Percentiles rank a stretch among this genome's conserved stretches.
These are phyloP conservation scores for Chaetomium strumarium DNA, from an alignment of 2,329 filamentous ascomycete genomes.

Conservation along the genomic window DNA sequence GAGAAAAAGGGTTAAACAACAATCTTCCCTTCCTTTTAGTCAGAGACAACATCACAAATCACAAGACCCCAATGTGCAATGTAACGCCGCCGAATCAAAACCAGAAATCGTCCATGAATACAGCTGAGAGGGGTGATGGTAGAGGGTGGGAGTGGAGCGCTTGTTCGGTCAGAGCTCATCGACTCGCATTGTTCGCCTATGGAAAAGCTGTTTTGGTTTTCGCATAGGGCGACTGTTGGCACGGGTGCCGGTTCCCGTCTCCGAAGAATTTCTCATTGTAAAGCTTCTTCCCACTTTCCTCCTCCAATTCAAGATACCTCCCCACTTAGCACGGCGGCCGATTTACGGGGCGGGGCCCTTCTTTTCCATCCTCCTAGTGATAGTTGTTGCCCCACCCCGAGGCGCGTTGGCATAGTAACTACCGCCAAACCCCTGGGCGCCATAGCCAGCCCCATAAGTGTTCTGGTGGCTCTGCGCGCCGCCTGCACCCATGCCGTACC, in stretches of 20 bases:
- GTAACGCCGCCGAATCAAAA: not conserved
- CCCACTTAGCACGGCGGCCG: not conserved
- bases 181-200: not conserved
- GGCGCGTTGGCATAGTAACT: slow-evolving; percentile 45
- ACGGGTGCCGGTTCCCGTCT: not conserved
- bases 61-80: not conserved
- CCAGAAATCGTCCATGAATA: not conserved
- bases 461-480: slow-evolving; percentile 48
- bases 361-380: slow-evolving; percentile 25
- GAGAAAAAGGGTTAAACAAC: not conserved
- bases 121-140: not conserved
- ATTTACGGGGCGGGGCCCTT: not conserved
- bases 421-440: slow-evolving; percentile 40
- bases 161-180: not conserved
- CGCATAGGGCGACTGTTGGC: not conserved
- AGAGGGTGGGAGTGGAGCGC: not conserved
- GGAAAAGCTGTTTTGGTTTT: not conserved
- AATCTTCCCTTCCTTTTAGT: no score
- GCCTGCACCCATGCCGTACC: slow-evolving; percentile 49
- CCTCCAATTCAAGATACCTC: not conserved
- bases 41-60: no score
- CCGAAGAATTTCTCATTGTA: not conserved
- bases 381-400: slow-evolving; percentile 57
- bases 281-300: not conserved
- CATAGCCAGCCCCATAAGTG: slow-evolving; percentile 47